phyloP scores from a whole-genome alignment of 768 basidiomycete genomes.

The Kockovaella imperatae region DNA sequence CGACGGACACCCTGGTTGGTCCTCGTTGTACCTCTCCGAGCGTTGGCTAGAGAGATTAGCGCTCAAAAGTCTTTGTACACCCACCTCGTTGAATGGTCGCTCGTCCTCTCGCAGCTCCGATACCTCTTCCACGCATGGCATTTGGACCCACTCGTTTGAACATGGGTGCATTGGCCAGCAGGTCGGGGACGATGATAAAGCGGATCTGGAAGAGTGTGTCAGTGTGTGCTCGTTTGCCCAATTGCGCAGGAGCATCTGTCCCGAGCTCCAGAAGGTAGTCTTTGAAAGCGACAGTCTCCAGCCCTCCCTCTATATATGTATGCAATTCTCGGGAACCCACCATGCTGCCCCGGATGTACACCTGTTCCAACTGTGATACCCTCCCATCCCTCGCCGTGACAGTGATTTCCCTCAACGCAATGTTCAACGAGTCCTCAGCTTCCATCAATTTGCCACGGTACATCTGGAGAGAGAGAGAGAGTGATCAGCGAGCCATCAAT shows the following conservation, averaged over 20 bases:
- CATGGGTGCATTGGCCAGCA: conserved; percentile 99
- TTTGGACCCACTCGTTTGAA: conserved; percentile 98
- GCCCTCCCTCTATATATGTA: background rate
- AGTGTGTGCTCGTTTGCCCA: background rate
- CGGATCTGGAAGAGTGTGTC: conserved; percentile 49
- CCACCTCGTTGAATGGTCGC: conserved; percentile 96
- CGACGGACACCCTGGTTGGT: conserved; percentile 42
- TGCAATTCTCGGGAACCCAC: conserved; percentile 50
- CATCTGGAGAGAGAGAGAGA: conserved; percentile 43
- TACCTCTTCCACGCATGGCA: conserved; percentile 97
- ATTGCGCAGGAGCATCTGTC: background rate
- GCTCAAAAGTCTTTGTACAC: conserved; percentile 33
- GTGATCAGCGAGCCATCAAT: background rate
- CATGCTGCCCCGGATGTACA: conserved; percentile 98
- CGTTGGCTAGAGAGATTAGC: conserved; percentile 21
- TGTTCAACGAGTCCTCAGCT: conserved; percentile 97
- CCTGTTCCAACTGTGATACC: conserved; percentile 96
- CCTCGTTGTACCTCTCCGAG: conserved; percentile 38
- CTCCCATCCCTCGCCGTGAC: conserved; percentile 97
- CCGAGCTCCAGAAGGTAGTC: background rate
- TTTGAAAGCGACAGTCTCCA: background rate
- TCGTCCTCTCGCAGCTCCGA: conserved; percentile 96
- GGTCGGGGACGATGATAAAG: conserved; percentile 99
- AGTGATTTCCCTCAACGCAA: conserved; percentile 90
- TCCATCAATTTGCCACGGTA: conserved; percentile 96